A percentile compares a stretch with the other conserved stretches of the same genome.
These are phyloP conservation scores for Entonaema liquescens DNA, from an alignment of 495 filamentous ascomycete genomes.

Conservation along the genomic window DNA sequence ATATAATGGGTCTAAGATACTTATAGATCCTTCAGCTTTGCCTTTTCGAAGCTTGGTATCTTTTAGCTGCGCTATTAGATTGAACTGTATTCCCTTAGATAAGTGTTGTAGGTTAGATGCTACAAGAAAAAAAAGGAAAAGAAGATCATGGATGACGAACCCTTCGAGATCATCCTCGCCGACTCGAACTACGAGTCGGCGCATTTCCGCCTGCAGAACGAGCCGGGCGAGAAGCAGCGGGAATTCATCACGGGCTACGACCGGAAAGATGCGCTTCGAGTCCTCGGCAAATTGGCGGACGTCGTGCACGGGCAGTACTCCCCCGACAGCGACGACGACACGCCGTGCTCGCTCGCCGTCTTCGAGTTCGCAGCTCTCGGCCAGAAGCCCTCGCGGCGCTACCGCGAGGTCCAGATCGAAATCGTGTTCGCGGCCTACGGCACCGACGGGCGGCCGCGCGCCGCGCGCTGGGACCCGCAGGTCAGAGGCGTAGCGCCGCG, in stretches of 20 bases:
- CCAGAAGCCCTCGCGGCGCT: constrained; percentile 11
- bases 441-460: neutral
- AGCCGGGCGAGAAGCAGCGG: constrained; percentile 20
- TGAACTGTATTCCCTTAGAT: too few species aligned
- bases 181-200: constrained; percentile 21
- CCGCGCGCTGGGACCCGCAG: neutral
- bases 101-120: too few species aligned
- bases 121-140: too few species aligned
- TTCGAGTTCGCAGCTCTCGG: constrained; percentile 26
- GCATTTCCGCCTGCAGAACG: constrained; percentile 25
- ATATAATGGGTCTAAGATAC: too few species aligned
- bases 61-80: too few species aligned
- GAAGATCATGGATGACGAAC: constrained; percentile 12
- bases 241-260: constrained; percentile 25
- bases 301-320: constrained; percentile 10
- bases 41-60: too few species aligned
- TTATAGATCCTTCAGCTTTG: too few species aligned
- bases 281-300: constrained; percentile 12
- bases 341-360: constrained; percentile 9
- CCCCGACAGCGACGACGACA: neutral
- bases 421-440: constrained; percentile 17
- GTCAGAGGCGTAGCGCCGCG: neutral
- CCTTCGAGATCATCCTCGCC: constrained; percentile 20
- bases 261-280: constrained; percentile 10
- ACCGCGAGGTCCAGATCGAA: constrained; percentile 17